Conservation (phyloP, 176 grass and related monocot species). For the Puccinellia tenuiflora region DNA sequence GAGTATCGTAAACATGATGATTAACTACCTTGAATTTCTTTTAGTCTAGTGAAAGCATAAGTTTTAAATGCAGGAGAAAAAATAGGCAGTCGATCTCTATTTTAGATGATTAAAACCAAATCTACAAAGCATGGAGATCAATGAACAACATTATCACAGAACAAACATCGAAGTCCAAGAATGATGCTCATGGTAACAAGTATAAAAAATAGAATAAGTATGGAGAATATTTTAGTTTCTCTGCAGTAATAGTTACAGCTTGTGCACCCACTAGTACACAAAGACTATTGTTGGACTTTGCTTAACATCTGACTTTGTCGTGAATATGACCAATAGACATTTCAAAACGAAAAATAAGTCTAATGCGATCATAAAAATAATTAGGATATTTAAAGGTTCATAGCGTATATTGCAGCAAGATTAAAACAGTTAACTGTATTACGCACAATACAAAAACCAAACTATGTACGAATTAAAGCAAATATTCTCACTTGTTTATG, state of each 20-base stretch:
- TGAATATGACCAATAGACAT: neutral
- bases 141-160: neutral
- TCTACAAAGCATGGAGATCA: neutral
- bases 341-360: neutral
- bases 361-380: neutral
- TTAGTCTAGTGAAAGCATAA: neutral
- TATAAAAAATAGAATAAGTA: neutral
- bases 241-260: neutral
- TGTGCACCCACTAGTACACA: neutral
- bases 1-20: neutral
- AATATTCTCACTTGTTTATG: slow-evolving; percentile 46
- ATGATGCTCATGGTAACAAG: neutral
- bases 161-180: neutral
- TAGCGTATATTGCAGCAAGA: neutral
- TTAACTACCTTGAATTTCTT: neutral
- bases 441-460: neutral
- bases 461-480: neutral
- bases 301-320: neutral
- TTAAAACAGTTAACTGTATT: neutral
- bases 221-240: neutral
- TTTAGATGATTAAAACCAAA: neutral
- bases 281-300: neutral
- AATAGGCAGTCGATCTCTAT: neutral
- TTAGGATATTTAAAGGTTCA: neutral
- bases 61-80: neutral